Conservation (phyloP, 2,329 filamentous ascomycete genomes). For the Didymella arachidicola region DNA sequence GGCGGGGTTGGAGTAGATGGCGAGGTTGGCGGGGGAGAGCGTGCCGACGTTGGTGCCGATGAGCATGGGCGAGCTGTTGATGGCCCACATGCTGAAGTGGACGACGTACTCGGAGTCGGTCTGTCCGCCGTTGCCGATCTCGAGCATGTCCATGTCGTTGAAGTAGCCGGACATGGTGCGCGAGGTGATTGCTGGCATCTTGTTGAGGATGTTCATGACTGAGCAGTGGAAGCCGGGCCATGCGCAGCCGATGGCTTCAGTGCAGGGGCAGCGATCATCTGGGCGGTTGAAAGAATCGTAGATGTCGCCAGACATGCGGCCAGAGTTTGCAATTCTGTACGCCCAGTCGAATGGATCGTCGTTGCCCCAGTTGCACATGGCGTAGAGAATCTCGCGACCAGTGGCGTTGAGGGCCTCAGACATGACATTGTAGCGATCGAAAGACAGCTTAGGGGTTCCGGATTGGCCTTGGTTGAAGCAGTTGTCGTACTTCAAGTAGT, state of each 20-base stretch:
- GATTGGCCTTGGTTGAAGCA: constrained; percentile 64
- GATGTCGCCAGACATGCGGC: constrained; percentile 58
- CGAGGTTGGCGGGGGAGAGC: constrained; percentile 53
- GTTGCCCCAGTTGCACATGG: constrained; percentile 62
- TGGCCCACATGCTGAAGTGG: constrained; percentile 60
- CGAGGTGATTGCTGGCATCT: constrained; percentile 54
- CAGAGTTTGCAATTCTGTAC: constrained; percentile 57
- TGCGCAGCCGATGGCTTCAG: constrained; percentile 52
- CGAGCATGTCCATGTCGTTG: constrained; percentile 60
- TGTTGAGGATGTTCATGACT: constrained; percentile 60
- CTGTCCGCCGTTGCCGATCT: constrained; percentile 56
- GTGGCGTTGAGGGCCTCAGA: constrained; percentile 58
- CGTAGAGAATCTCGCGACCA: constrained; percentile 56
- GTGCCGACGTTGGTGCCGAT: constrained; percentile 56
- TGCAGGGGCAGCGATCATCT: constrained; percentile 54
- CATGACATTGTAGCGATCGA: constrained; percentile 59
- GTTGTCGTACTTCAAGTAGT: constrained; percentile 61
- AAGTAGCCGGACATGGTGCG: constrained; percentile 56
- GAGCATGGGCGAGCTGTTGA: constrained; percentile 57
- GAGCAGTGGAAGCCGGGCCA: constrained; percentile 59
- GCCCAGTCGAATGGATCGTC: constrained; percentile 58
- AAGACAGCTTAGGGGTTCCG: constrained; percentile 57
- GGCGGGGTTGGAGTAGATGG: constrained; percentile 59
- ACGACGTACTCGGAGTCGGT: constrained; percentile 54
- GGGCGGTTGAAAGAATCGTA: constrained; percentile 57